These are phyloP conservation scores for Rhynchospora pubera DNA, from an alignment of 176 grass and related monocot species.

Conservation along the genomic window DNA sequence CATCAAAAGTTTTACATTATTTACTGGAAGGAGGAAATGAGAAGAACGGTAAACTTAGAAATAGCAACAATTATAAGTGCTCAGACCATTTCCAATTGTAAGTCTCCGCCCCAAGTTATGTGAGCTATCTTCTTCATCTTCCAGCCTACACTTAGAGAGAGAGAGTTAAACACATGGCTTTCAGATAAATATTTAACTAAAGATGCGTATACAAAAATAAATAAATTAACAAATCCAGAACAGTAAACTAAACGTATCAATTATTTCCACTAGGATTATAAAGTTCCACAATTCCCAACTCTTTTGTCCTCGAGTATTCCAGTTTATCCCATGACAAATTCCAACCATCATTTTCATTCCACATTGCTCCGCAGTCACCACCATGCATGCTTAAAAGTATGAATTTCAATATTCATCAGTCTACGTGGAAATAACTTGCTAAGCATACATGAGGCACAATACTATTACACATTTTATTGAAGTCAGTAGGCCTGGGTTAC, in stretches of 20 bases:
- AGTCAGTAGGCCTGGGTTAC: background rate
- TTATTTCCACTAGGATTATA: background rate
- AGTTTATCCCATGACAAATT: background rate
- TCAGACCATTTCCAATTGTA: conserved; percentile 74
- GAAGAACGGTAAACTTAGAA: conserved; percentile 13
- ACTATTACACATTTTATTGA: background rate
- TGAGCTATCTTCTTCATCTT: conserved; percentile 73
- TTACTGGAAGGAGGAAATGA: background rate
- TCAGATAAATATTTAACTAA: background rate
- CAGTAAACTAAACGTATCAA: background rate
- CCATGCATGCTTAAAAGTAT: background rate
- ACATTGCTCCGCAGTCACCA: background rate
- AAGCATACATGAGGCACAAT: background rate
- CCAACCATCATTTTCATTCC: background rate
- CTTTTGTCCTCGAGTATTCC: background rate
- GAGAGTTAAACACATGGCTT: background rate
- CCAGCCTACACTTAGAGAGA: conserved; percentile 36
- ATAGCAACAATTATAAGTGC: conserved; percentile 12
- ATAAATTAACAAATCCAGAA: background rate
- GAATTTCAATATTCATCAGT: background rate
- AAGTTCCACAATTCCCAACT: background rate
- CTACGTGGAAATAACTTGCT: background rate
- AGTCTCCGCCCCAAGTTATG: conserved; percentile 41
- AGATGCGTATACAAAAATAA: background rate
- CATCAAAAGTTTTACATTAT: conserved; percentile 6